phyloP scores from a whole-genome alignment of 1,284 basidiomycete species.

The Trichosporon sp. region DNA sequence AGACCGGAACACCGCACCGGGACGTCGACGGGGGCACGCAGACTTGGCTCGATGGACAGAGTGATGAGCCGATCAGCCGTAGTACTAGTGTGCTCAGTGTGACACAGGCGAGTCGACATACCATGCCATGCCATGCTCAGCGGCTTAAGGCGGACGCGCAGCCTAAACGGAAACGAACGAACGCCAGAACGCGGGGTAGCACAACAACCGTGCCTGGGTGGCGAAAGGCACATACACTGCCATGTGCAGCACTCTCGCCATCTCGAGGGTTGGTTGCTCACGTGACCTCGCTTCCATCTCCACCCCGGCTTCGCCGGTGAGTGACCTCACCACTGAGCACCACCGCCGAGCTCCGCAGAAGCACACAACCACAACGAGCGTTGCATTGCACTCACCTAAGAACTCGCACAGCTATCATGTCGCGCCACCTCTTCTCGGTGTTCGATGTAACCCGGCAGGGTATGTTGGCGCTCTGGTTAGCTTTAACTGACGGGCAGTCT shows the following conservation, averaged over 20 bases:
- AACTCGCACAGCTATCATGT: background rate
- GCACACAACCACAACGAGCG: background rate
- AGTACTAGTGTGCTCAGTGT: background rate
- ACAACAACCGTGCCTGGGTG: background rate
- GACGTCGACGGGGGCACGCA: too few relatives aligned
- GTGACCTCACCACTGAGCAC: background rate
- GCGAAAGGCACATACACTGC: background rate
- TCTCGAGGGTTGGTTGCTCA: too few relatives aligned
- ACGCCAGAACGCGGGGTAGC: background rate
- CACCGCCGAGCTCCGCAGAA: background rate
- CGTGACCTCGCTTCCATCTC: background rate
- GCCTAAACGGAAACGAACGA: too few relatives aligned
- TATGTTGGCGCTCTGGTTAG: conserved; percentile 8
- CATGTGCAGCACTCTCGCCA: too few relatives aligned
- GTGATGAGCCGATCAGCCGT: background rate
- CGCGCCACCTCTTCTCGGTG: conserved; percentile 60
- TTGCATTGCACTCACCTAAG: background rate
- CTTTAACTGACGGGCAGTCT: conserved; percentile 49
- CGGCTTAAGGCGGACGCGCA: background rate
- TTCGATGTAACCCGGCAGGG: conserved; percentile 74
- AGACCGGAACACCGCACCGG: too few relatives aligned
- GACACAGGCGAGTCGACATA: background rate
- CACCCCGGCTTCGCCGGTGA: too few relatives aligned
- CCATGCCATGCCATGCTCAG: background rate
- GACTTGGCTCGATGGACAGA: too few relatives aligned